Evolutionary conservation across 768 basidiomycete species (phyloP), one percentile per base, ranked within the genome.

Genomic region (Lyophyllum decastes): DNA sequence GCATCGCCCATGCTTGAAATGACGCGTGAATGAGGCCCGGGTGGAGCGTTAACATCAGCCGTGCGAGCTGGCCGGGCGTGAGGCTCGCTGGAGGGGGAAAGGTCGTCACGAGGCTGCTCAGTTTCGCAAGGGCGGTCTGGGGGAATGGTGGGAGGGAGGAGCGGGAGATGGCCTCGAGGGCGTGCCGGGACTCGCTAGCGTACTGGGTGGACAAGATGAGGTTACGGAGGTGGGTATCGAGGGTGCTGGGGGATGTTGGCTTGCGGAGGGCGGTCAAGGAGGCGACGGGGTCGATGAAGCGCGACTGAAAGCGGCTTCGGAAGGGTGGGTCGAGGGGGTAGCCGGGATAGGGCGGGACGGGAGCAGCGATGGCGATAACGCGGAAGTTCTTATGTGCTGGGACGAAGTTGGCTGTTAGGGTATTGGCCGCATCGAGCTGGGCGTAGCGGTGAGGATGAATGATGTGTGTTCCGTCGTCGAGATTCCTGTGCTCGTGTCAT

Each of bases 401-500:
- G 24, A 88, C 79, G 65, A 89, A 86, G 7, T 72, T 69, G 54
- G 79, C 79, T 24, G 69, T 66, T 27, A 70, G 67, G n/a, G 67
- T 64, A 35, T 67, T 66, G 8, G 62, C 49, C 2, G 68, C 60
- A 54, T 81, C 78, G 24, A 88, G 69, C 55, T 83, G 79, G 17
- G 78, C 75, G 62, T 80, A 82, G 26, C 85, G 82, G 55, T 84
- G 81, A 0, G 85, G 81, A 59, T 87, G 86, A 21, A 89, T 79
- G 44, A 89, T 87, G 61, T 88, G 86, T 1, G 85, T 85, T 33
- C 86, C 86, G 57, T 89, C 86, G 61, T 87, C 87, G 26, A 89
- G 69, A 59, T 89, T 87, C 79, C 84, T 86, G 57, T 6, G 45
- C 21, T 21, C 1, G 17, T 19, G 24, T 44, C 21, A 53, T 26